Percentiles rank a stretch among this genome's conserved stretches.
Conservation (phyloP, 2,329 filamentous ascomycete genomes). For the Calonectria hawksworthii region DNA sequence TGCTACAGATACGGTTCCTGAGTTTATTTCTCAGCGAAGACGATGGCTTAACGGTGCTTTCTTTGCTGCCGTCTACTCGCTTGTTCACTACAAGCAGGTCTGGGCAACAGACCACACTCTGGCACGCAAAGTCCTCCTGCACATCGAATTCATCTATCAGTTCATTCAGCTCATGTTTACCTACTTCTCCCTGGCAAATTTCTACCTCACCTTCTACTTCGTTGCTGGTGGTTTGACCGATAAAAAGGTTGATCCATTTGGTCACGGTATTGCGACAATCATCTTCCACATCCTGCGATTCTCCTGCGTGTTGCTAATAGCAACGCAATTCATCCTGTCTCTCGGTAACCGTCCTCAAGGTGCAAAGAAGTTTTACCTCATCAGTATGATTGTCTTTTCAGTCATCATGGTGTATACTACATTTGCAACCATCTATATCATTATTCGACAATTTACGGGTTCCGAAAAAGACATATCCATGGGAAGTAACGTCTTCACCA, state of each 20-base stretch:
- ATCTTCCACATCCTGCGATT: constrained; percentile 93
- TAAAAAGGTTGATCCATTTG: constrained; percentile 86
- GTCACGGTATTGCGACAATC: constrained; percentile 84
- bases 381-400: constrained; percentile 89
- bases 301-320: constrained; percentile 87
- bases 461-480: constrained; percentile 66
- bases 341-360: constrained; percentile 97
- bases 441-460: constrained; percentile 80
- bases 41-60: constrained; percentile 99
- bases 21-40: constrained; percentile 96
- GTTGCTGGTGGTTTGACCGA: constrained; percentile 92
- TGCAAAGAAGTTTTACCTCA: constrained; percentile 89
- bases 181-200: constrained; percentile 98
- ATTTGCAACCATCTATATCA: constrained; percentile 90
- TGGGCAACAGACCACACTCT: constrained; percentile 94
- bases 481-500: constrained; percentile 93
- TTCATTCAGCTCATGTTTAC: constrained; percentile 94
- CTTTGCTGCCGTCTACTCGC: constrained; percentile 97
- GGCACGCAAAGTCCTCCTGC: constrained; percentile 88
- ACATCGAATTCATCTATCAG: constrained; percentile 97
- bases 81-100: constrained; percentile 94
- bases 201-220: constrained; percentile 99
- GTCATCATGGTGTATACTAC: constrained; percentile 97
- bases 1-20: constrained; percentile 84
- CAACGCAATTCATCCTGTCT: constrained; percentile 94